Conservation (phyloP, 345 rosid genomes). For the Hibiscus tridactylites region DNA sequence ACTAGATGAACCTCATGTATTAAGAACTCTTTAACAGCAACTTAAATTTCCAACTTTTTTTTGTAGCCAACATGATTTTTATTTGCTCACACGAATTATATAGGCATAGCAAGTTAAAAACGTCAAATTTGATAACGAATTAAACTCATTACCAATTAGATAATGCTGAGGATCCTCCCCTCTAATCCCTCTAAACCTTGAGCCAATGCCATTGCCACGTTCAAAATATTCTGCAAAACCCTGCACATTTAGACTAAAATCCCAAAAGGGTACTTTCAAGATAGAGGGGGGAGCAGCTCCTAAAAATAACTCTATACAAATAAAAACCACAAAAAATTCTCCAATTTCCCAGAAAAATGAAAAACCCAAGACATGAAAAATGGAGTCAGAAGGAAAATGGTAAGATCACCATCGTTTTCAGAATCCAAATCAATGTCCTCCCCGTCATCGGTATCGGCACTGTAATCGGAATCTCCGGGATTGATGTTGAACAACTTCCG, state of each 20-base stretch:
- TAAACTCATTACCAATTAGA: conserved; percentile 29
- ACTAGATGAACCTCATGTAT: too few species aligned
- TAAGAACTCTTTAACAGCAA: too few species aligned
- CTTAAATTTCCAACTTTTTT: too few species aligned
- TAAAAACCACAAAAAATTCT: not conserved
- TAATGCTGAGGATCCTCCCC: conserved; percentile 26
- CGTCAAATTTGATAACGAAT: not conserved
- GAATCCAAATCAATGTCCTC: conserved; percentile 29
- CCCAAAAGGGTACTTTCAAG: not conserved
- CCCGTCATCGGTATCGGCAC: conserved; percentile 67
- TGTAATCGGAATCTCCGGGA: conserved; percentile 57
- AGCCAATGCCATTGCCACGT: conserved; percentile 11
- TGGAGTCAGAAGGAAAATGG: not conserved
- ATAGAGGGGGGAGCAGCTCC: not conserved
- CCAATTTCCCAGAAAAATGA: not conserved
- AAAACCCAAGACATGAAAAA: too few species aligned
- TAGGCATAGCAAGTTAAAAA: not conserved
- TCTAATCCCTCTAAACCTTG: conserved; percentile 21
- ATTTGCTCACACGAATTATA: not conserved
- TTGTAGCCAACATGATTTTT: too few species aligned
- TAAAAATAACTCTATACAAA: not conserved
- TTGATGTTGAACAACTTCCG: conserved; percentile 78
- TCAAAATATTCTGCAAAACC: conserved; percentile 3
- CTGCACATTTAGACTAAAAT: not conserved
- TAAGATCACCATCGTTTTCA: conserved; percentile 35